phyloP scores from a whole-genome alignment of 371 early-diverging fungal genomes.

The Antonospora locustae region DNA sequence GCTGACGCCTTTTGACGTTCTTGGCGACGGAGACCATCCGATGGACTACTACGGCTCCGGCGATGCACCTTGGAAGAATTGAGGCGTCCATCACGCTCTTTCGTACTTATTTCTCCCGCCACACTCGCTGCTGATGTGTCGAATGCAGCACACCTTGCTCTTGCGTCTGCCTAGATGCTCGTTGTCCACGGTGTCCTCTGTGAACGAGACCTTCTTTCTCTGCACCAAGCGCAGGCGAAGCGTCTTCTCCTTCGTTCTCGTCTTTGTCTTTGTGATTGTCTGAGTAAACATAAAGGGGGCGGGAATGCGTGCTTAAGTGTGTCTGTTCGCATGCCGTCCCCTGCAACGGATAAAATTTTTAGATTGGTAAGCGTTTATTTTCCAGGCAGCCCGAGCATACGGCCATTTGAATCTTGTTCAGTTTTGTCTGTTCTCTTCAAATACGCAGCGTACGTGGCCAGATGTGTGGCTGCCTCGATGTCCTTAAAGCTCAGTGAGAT shows the following conservation, averaged over 20 bases:
- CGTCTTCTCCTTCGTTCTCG: conserved; percentile 10
- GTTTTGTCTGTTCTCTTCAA: too few relatives aligned
- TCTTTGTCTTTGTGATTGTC: conserved; percentile 5
- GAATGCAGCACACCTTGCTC: conserved; percentile 54
- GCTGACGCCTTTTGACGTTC: conserved; percentile 84
- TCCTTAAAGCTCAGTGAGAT: too few relatives aligned
- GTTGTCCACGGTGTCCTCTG: conserved; percentile 52
- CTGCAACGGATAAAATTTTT: too few relatives aligned
- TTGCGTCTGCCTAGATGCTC: conserved; percentile 48
- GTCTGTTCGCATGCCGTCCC: too few relatives aligned
- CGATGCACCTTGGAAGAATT: too few relatives aligned
- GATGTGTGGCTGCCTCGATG: too few relatives aligned
- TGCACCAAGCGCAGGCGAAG: conserved; percentile 6
- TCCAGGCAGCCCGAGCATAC: too few relatives aligned
- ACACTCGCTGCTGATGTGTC: conserved; percentile 30
- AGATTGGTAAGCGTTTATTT: too few relatives aligned
- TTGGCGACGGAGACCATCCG: conserved; percentile 56
- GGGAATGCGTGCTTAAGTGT: too few relatives aligned
- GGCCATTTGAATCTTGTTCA: too few relatives aligned
- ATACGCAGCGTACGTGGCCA: too few relatives aligned
- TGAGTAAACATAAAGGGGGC: too few relatives aligned
- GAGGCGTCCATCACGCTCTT: conserved; percentile 20
- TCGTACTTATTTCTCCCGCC: conserved; percentile 44
- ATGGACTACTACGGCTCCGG: conserved; percentile 45
- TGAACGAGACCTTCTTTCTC: conserved; percentile 49